Evolutionary conservation across 2,329 filamentous ascomycete genomes (phyloP), one percentile per base, ranked within the genome.

Genomic region (Furcasterigmium sp.): DNA sequence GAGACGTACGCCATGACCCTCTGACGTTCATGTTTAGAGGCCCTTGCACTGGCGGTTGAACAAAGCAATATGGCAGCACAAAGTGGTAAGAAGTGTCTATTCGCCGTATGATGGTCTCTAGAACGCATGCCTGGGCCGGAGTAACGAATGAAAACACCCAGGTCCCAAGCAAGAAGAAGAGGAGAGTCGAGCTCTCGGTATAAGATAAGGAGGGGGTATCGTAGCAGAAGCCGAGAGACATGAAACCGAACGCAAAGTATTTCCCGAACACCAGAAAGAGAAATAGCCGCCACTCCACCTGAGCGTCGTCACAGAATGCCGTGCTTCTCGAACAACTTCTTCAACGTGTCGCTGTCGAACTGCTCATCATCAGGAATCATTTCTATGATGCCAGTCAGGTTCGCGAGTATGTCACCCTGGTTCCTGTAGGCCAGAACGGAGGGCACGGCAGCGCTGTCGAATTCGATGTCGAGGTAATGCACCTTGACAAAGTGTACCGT

Each of bases 381-480:
- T 58, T 90, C 82, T 49, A 94, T 80, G 41, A 97, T 76, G 43
- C 91, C 91, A 0, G 93, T 87, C 41, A 97, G 72, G 56, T 91
- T 94, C 51, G 88, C 87, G 55, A 97, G 90, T 51, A 96, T 82
- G 51, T 97, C 91, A 42, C 90, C 91, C 58, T 84, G 80, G 56
- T 84, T 87, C 46, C 83, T 83, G 70, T 98, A 98, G 10, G 87
- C 91, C 39, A 97, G 73, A 29, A 97, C 73, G 4, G 93, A 89
- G 1, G 93, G 93, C 2, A 95, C 86, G 37, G 85, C 84, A 25
- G 90, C 86, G 46, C 86, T 81, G 61, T 96, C 89, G 73, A 97
- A 95, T 62, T 97, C 91, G 29, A 95, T 94, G 46, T 95, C 91
- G 49, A 87, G 83, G 60, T 89, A 88, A 64, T 95, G 84, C 38